A percentile compares a stretch with the other conserved stretches of the same genome.
Conservation (phyloP, 1,284 basidiomycete genomes). For the Wallemia mellicola region DNA sequence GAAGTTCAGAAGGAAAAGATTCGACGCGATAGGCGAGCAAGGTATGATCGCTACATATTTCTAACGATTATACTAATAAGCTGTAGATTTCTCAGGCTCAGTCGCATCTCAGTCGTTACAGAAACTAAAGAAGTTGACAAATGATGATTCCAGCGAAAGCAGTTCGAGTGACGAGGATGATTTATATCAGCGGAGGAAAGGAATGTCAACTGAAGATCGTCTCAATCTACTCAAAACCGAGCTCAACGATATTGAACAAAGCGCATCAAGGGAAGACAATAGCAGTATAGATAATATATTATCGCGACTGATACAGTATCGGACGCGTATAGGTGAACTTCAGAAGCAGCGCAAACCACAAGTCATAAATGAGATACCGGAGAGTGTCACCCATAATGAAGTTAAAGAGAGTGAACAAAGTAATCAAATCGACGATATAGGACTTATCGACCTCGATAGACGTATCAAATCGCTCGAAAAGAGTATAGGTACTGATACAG, state of each 20-base stretch:
- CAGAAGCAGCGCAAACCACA: constrained; percentile 18
- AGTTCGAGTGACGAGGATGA: background rate
- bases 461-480: background rate
- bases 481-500: background rate
- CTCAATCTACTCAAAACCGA: constrained; percentile 5
- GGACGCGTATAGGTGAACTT: constrained; percentile 2
- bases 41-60: background rate
- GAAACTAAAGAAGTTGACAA: no score
- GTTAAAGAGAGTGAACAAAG: constrained; percentile 1
- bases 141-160: background rate
- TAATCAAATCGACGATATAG: constrained; percentile 1
- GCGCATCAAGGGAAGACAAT: constrained; percentile 3
- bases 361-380: no score
- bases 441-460: background rate
- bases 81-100: background rate
- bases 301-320: background rate
- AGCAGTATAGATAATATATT: constrained; percentile 14
- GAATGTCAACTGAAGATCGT: background rate
- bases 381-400: no score
- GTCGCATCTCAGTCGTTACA: no score
- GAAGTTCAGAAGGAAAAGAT: background rate
- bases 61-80: background rate
- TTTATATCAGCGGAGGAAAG: background rate
- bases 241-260: background rate
- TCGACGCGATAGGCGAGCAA: background rate